phyloP scores from a whole-genome alignment of 306 rosid species.

The Fragaria iinumae region DNA sequence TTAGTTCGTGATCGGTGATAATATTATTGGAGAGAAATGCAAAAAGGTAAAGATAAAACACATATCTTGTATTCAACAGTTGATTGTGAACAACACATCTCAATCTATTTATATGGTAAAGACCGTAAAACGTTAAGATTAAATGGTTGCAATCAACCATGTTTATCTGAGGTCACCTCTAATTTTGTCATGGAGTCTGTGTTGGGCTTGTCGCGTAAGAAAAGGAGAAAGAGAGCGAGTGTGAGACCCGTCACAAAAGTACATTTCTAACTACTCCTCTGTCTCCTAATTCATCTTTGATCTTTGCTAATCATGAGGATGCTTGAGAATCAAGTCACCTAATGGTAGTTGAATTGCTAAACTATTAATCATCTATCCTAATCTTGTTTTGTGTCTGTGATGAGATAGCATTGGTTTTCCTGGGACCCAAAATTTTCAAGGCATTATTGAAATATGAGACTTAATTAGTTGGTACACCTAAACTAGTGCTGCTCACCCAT shows the following conservation, averaged over 20 bases:
- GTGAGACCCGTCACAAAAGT: background rate
- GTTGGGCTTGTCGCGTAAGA: background rate
- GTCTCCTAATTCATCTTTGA: background rate
- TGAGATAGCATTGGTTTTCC: background rate
- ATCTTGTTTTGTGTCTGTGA: background rate
- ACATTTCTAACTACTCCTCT: background rate
- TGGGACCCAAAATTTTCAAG: background rate
- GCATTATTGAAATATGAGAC: background rate
- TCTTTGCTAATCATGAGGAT: background rate
- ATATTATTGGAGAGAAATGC: too few species aligned
- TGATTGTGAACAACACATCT: too few species aligned
- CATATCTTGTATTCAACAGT: too few species aligned
- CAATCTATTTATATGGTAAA: too few species aligned
- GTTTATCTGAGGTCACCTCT: background rate
- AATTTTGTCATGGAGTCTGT: background rate
- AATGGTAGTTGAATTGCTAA: background rate
- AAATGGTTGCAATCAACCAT: background rate
- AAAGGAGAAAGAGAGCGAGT: background rate
- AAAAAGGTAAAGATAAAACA: too few species aligned
- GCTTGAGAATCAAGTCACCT: slow-evolving; percentile 2
- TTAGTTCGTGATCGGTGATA: background rate
- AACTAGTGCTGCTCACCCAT: background rate
- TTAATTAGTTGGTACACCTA: slow-evolving; percentile 12
- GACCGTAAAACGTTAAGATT: too few species aligned
- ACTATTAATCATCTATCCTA: background rate